Percentiles rank a stretch among this genome's conserved stretches.
Conservation (phyloP, 1,284 basidiomycete species). For the Ustilago vetiveriae region DNA sequence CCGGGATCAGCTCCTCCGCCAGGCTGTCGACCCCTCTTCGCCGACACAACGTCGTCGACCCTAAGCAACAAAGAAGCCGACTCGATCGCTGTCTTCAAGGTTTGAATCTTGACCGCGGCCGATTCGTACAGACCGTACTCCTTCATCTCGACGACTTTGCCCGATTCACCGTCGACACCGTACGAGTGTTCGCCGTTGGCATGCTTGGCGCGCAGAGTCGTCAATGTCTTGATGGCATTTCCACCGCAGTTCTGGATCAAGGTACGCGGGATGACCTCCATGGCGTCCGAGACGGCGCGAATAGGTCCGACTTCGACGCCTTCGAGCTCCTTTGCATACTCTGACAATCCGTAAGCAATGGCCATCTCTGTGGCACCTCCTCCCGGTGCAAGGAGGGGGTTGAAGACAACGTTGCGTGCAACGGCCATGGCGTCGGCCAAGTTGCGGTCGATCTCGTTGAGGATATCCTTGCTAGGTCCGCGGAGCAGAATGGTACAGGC, state of each 20-base stretch:
- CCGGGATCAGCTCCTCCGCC: slow-evolving; percentile 41
- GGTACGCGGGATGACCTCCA: slow-evolving; percentile 96
- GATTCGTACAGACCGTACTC: slow-evolving; percentile 91
- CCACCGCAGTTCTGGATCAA: slow-evolving; percentile 95
- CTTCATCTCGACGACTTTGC: slow-evolving; percentile 96
- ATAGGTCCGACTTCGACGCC: slow-evolving; percentile 86
- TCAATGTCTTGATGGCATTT: slow-evolving; percentile 90
- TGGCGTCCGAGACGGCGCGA: slow-evolving; percentile 90
- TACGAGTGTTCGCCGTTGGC: slow-evolving; percentile 87
- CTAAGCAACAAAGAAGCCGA: slow-evolving; percentile 89
- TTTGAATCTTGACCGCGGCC: slow-evolving; percentile 97
- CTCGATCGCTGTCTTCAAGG: slow-evolving; percentile 96
- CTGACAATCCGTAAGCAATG: slow-evolving; percentile 86
- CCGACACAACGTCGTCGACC: slow-evolving; percentile 93
- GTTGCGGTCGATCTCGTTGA: slow-evolving; percentile 98
- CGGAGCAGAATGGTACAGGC: slow-evolving; percentile 99
- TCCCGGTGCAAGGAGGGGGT: slow-evolving; percentile 88
- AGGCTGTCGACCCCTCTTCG: slow-evolving; percentile 66
- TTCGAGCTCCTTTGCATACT: slow-evolving; percentile 78
- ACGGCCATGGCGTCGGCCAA: slow-evolving; percentile 97
- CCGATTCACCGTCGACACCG: slow-evolving; percentile 94
- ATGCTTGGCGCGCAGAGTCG: slow-evolving; percentile 88
- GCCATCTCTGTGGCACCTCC: slow-evolving; percentile 99
- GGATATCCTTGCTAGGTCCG: slow-evolving; percentile 95
- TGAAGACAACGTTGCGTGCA: slow-evolving; percentile 95